Conservation (phyloP, 257 asterid genomes). For the Solanum rostratum region DNA sequence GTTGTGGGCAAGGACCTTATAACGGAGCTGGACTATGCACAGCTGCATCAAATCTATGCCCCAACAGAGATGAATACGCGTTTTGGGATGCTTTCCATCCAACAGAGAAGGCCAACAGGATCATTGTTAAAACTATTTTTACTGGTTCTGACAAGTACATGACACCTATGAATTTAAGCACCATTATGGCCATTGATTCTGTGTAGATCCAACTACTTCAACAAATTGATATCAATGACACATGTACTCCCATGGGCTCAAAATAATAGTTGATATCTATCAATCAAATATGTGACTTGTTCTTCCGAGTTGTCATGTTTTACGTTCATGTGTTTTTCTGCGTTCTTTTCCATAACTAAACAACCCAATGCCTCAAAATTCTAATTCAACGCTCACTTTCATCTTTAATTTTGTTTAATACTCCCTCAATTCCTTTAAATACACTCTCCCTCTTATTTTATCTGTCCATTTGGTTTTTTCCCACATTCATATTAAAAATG, state of each 20-base stretch:
- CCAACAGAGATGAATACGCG: slow-evolving; percentile 47
- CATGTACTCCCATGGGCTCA: background rate
- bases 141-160: slow-evolving; percentile 45
- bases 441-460: too few species aligned
- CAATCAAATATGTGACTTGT: background rate
- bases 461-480: too few species aligned
- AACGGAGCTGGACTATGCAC: slow-evolving; percentile 57
- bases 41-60: slow-evolving; percentile 35
- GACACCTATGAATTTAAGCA: slow-evolving; percentile 62
- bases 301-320: background rate
- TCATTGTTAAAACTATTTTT: slow-evolving; percentile 33
- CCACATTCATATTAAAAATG: too few species aligned
- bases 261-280: background rate
- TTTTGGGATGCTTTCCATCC: slow-evolving; percentile 75
- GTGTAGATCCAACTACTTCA: background rate
- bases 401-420: too few species aligned
- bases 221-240: background rate
- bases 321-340: background rate
- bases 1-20: slow-evolving; percentile 61
- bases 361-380: too few species aligned
- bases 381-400: too few species aligned
- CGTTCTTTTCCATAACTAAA: too few species aligned
- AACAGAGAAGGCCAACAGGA: slow-evolving; percentile 44
- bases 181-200: slow-evolving; percentile 48
- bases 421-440: too few species aligned